Evolutionary conservation across 441 rosid species (phyloP).

Genomic region (Brassica hybrid): DNA sequence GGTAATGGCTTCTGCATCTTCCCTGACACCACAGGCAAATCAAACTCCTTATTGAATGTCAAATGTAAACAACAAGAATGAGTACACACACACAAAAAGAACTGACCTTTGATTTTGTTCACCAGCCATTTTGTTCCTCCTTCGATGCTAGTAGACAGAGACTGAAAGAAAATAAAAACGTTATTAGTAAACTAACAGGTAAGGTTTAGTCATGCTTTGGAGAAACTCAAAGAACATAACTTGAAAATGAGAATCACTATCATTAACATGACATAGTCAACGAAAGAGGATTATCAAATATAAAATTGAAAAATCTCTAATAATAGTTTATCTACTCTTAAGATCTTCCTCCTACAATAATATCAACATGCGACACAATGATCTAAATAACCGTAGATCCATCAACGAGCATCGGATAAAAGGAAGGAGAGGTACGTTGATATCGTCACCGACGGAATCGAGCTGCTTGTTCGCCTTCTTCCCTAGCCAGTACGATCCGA

Average conservation of each 20-base stretch:
- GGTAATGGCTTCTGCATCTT: constrained; percentile 74
- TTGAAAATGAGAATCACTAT: constrained; percentile 13
- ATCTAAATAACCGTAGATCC: no score
- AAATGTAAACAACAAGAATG: no score
- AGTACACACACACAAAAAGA: no score
- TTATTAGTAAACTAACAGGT: constrained; percentile 2
- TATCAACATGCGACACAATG: no score
- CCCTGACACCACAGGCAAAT: constrained; percentile 42
- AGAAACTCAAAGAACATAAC: background rate
- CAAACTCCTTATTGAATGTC: no score
- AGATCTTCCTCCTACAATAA: background rate
- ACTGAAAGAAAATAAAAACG: constrained; percentile 47
- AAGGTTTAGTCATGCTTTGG: background rate
- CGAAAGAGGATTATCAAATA: background rate
- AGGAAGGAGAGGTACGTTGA: constrained; percentile 49
- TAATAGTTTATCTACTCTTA: constrained; percentile 9
- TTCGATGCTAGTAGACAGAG: no score
- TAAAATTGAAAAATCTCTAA: background rate
- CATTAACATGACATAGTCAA: background rate
- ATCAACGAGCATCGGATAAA: no score
- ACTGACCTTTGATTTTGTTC: no score
- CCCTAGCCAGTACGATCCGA: constrained; percentile 79
- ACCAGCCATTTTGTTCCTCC: no score
- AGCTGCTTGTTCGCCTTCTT: constrained; percentile 72
- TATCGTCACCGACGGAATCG: constrained; percentile 77